Evolutionary conservation across 2,329 filamentous ascomycete genomes (phyloP).

Genomic region (Torrubiella hemipterigena): DNA sequence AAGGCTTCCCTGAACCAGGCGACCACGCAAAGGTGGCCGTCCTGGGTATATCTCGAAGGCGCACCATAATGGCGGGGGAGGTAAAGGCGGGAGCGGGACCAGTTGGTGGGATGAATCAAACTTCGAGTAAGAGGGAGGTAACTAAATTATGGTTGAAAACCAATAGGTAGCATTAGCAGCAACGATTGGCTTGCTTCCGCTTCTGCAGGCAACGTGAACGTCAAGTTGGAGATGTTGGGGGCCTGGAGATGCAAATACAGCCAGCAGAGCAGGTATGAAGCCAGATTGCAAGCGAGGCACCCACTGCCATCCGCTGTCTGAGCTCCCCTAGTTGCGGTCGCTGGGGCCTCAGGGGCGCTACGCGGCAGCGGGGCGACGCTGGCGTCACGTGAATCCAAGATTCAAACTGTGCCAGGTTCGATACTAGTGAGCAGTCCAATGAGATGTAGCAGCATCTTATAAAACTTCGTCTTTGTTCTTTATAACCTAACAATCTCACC

Average conservation of each 20-base stretch:
- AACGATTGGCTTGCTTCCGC: constrained; percentile 12
- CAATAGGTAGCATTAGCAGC: constrained; percentile 10
- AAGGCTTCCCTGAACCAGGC: constrained; percentile 62
- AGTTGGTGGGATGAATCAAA: constrained; percentile 7
- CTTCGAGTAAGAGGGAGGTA: constrained; percentile 9
- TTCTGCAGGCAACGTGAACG: constrained; percentile 19
- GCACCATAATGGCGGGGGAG: constrained; percentile 59
- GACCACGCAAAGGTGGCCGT: constrained; percentile 98
- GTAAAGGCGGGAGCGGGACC: constrained; percentile 12
- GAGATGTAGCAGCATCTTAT: not conserved
- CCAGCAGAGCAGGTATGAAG: constrained; percentile 27
- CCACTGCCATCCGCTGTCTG: constrained; percentile 15
- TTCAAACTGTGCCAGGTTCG: no score
- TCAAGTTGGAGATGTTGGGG: constrained; percentile 9
- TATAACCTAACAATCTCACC: not conserved
- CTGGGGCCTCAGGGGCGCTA: constrained; percentile 1
- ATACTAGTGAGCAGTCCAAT: not conserved
- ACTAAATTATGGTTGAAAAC: constrained; percentile 9
- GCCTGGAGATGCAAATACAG: no score
- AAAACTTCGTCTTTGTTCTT: not conserved
- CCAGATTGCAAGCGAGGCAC: constrained; percentile 37
- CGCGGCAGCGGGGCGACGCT: not conserved
- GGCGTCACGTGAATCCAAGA: constrained; percentile 14
- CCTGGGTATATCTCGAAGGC: constrained; percentile 88
- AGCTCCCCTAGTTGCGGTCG: constrained; percentile 13